Evolutionary conservation across 23 red algal species (phyloP).

Genomic region (Gracilariopsis chorda): DNA sequence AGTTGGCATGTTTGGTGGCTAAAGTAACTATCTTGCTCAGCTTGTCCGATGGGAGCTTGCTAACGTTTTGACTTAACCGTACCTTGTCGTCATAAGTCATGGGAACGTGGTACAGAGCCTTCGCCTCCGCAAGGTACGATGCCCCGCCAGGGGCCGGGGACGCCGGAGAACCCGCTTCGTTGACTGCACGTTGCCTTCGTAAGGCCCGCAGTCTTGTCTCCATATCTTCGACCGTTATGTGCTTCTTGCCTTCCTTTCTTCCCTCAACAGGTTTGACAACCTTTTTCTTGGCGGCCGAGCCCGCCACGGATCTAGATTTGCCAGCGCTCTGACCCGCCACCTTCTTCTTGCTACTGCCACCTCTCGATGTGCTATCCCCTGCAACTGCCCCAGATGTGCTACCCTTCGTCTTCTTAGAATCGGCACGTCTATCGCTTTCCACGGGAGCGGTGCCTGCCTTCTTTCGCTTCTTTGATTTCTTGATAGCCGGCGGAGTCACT

Average conservation of each 20-base stretch:
- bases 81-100: slow-evolving; percentile 86
- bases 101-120: slow-evolving; percentile 66
- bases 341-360: slow-evolving; percentile 21
- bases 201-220: slow-evolving; percentile 46
- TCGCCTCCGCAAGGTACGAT: slow-evolving; percentile 38
- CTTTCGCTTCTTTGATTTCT: slow-evolving; percentile 61
- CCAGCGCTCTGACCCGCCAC: neutral
- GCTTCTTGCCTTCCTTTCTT: slow-evolving; percentile 21
- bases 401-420: slow-evolving; percentile 5
- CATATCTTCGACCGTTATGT: slow-evolving; percentile 39
- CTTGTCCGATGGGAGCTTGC: slow-evolving; percentile 71
- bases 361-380: neutral
- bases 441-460: neutral
- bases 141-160: slow-evolving; percentile 26
- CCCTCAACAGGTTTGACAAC: neutral
- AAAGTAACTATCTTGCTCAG: slow-evolving; percentile 74
- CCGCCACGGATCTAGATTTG: neutral
- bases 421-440: neutral
- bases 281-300: neutral
- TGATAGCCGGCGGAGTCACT: neutral
- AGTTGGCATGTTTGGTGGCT: slow-evolving; percentile 43
- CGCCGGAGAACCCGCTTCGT: slow-evolving; percentile 32
- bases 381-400: neutral
- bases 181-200: slow-evolving; percentile 20
- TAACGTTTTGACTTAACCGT: slow-evolving; percentile 66